Base-by-base conservation (phyloP, 2,329 filamentous ascomycete species). In the Cladophialophora yegresii region DNA sequence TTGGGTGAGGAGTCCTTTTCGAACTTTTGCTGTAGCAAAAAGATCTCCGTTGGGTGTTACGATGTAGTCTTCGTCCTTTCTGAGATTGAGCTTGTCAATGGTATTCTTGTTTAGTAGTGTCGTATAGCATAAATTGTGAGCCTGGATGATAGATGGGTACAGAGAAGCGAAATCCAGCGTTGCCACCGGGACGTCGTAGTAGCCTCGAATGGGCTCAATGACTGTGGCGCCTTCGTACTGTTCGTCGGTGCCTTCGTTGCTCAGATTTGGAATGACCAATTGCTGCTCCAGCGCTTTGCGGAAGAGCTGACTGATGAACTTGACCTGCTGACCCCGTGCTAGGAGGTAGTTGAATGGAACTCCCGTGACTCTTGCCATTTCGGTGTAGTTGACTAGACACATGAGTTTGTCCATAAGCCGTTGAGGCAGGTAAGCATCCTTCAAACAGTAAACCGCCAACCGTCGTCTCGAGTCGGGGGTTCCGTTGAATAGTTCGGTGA, bases 301-400 rank as follows among this genome's bases (percentile, higher is more conserved):
- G 83, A 96, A 99, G 16, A 99, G 82, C 75, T 99, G 95, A 75
- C 93, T 98, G 79, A 99, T 86, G 79, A 99, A 99, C 74, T 96
- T 96, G 75, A 99, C 88, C 77, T 99, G 96, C 76, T 99, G 95
- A 51, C 95, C 95, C 74, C 93, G 88, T 26, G 95, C 87, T 1
- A 99, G 84, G 51, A 99, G 84, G 74, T 89, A 96, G 75, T 96
- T 98, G 82, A 99, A 99, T 0, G 95, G 95, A 4, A 99, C 93
- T 72, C 95, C 95, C 28, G 96, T 99, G 78, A 99, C 95, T 86
- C 95, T 95, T 63, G 95, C 93, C 95, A 99, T 99, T 79, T 99
- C 95, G 0, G 95, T 98, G 74, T 98, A 98, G 76, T 99, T 99
- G 78, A 96, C 90, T n/a, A 99, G 82, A 78, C 95, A 98, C 74